phyloP scores from a whole-genome alignment of 345 rosid species.

The Ricinus communis region DNA sequence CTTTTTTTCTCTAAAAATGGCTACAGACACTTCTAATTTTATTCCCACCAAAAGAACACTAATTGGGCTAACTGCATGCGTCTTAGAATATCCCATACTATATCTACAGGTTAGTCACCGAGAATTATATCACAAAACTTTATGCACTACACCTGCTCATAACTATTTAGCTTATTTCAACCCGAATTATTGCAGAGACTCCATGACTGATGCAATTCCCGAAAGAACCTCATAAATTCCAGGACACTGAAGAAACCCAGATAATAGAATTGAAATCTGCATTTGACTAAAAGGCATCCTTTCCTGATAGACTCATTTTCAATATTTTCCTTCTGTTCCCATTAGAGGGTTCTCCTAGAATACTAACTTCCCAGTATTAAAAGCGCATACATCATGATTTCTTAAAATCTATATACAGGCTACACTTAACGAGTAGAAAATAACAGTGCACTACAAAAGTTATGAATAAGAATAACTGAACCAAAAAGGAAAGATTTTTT shows the following conservation, averaged over 20 bases:
- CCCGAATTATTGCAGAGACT: not conserved
- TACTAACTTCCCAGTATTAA: not conserved
- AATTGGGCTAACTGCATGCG: no score
- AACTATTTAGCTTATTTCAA: not conserved
- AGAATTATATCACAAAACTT: not conserved
- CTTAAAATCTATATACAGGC: not conserved
- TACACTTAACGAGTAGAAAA: no score
- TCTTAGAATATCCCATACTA: no score
- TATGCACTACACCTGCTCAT: not conserved
- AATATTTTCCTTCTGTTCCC: not conserved
- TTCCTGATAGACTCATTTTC: not conserved
- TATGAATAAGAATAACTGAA: not conserved
- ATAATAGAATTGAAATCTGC: not conserved
- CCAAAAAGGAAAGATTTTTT: not conserved
- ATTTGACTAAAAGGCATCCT: not conserved
- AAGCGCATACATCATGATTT: not conserved
- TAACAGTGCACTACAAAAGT: not conserved
- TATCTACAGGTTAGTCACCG: no score
- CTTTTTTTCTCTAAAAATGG: no score
- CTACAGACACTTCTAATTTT: no score
- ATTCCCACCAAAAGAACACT: no score
- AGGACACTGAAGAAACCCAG: not conserved
- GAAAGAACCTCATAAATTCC: not conserved
- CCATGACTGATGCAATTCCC: not conserved
- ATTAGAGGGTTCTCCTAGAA: not conserved